Evolutionary conservation across 441 rosid species (phyloP).

Genomic region (Erysimum cheiri): DNA sequence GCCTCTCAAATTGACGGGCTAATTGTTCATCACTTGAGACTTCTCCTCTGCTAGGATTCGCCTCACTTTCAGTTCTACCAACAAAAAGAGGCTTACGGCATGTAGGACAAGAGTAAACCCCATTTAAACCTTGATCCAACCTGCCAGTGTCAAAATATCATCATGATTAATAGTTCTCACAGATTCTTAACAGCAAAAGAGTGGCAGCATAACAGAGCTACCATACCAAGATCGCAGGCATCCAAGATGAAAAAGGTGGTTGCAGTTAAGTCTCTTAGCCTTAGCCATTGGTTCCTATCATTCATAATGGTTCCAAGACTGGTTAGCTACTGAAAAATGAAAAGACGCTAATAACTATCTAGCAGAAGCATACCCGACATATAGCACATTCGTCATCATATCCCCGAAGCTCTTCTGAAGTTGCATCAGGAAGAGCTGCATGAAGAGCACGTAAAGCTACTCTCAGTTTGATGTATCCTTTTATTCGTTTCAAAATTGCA

Average conservation of each 20-base stretch:
- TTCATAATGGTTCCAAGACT: conserved; percentile 37
- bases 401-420: conserved; percentile 78
- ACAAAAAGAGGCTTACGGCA: conserved; percentile 94
- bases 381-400: conserved; percentile 99
- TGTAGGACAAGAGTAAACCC: conserved; percentile 89
- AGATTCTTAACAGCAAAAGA: neutral
- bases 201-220: neutral
- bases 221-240: conserved; percentile 95
- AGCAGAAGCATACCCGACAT: conserved; percentile 74
- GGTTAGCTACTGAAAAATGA: conserved; percentile 30
- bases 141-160: conserved; percentile 55
- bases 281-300: conserved; percentile 97
- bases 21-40: conserved; percentile 71
- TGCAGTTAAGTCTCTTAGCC: conserved; percentile 91
- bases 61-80: conserved; percentile 67
- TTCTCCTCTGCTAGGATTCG: conserved; percentile 50
- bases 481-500: conserved; percentile 83
- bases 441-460: conserved; percentile 85
- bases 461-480: conserved; percentile 84
- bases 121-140: conserved; percentile 97
- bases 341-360: conserved; percentile 4
- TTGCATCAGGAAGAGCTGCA: conserved; percentile 98
- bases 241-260: conserved; percentile 93
- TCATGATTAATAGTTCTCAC: conserved; percentile 31
- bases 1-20: conserved; percentile 75